phyloP scores from a whole-genome alignment of 305 asterid genomes.

The Solanum hybrid region DNA sequence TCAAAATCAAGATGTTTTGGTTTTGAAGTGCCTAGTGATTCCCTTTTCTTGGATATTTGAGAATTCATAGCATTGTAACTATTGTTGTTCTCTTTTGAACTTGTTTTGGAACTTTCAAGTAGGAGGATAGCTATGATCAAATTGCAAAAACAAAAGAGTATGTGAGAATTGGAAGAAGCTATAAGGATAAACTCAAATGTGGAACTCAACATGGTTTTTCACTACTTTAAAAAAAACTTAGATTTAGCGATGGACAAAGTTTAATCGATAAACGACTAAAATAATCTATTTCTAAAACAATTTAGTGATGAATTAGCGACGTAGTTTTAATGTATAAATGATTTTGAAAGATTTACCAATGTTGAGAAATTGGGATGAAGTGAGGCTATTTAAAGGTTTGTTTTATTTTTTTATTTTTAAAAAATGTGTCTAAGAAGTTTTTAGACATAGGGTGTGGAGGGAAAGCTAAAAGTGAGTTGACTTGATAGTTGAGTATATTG shows the following conservation, averaged over 20 bases:
- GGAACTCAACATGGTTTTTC: background rate
- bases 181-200: background rate
- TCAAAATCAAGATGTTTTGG: background rate
- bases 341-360: background rate
- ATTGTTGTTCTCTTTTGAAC: conserved; percentile 4
- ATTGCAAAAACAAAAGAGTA: conserved; percentile 61
- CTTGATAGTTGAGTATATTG: background rate
- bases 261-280: background rate
- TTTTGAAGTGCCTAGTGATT: background rate
- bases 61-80: background rate
- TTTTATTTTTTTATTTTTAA: background rate
- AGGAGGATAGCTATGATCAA: conserved; percentile 51
- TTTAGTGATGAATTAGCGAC: background rate
- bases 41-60: background rate
- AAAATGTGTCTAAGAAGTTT: background rate
- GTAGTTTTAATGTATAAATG: background rate
- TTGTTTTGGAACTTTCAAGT: conserved; percentile 26
- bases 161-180: conserved; percentile 44
- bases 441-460: background rate
- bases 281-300: background rate
- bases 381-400: background rate
- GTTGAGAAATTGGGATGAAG: background rate
- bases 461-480: background rate
- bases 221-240: background rate
- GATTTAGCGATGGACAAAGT: background rate